Evolutionary conservation across 1,139 yeast genomes (phyloP).

Genomic region (Blastobotrys aristatus): DNA sequence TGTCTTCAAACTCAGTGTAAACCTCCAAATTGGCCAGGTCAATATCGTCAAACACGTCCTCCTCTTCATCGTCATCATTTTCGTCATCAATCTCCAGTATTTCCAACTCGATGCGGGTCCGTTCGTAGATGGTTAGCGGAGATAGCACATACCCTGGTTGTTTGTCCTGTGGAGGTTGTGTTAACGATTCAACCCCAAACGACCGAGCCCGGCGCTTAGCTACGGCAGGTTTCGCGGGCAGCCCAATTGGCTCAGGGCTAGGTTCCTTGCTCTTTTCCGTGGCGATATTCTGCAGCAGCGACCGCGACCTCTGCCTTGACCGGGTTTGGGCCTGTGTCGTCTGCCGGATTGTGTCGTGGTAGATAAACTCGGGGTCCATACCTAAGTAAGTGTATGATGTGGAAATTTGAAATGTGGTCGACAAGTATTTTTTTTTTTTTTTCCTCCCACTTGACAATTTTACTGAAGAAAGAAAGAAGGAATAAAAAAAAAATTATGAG

Average conservation of each 20-base stretch:
- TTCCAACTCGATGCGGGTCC: not conserved
- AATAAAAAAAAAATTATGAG: not conserved
- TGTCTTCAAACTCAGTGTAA: slow-evolving; percentile 25
- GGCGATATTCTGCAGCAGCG: slow-evolving; percentile 13
- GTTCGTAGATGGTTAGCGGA: slow-evolving; percentile 17
- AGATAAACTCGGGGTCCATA: slow-evolving; percentile 14
- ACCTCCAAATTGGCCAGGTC: slow-evolving; percentile 26
- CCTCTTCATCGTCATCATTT: slow-evolving; percentile 10
- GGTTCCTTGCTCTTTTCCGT: not conserved
- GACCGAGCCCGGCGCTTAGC: slow-evolving; percentile 21
- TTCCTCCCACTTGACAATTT: too few relatives aligned
- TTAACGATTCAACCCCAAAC: not conserved
- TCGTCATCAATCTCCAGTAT: slow-evolving; percentile 5
- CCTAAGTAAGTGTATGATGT: not conserved
- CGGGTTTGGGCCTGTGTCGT: not conserved
- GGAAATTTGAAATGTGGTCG: not conserved
- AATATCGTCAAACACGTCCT: slow-evolving; percentile 22
- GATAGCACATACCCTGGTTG: slow-evolving; percentile 6
- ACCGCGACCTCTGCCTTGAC: slow-evolving; percentile 9
- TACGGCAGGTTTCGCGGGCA: slow-evolving; percentile 22
- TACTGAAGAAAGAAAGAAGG: too few relatives aligned
- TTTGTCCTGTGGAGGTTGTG: not conserved
- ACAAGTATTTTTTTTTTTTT: not conserved
- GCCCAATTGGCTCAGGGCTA: not conserved
- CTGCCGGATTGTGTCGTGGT: slow-evolving; percentile 12